Percentiles rank a stretch among this genome's conserved stretches.
Conservation (phyloP, 495 filamentous ascomycete genomes). For the Cercophora newfieldiana region DNA sequence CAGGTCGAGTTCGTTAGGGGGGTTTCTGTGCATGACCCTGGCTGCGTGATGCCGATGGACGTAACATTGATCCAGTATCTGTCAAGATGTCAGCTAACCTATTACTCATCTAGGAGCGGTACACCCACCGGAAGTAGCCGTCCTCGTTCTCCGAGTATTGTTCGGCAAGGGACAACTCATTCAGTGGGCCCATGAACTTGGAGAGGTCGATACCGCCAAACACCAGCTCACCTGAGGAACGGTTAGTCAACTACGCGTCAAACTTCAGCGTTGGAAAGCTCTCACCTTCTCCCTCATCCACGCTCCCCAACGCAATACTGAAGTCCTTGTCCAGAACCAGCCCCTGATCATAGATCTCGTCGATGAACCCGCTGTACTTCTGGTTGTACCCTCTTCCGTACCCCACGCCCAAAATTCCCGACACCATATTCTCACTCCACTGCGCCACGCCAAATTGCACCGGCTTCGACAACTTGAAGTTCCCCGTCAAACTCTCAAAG, state of each 20-base stretch:
- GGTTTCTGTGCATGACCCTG: constrained; percentile 36
- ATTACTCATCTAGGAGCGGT: not conserved
- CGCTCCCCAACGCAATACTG: constrained; percentile 56
- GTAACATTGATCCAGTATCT: constrained; percentile 45
- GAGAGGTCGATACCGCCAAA: constrained; percentile 84
- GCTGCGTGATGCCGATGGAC: constrained; percentile 48
- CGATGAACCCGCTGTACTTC: constrained; percentile 75
- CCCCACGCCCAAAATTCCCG: constrained; percentile 68
- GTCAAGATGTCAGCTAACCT: not conserved
- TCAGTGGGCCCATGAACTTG: constrained; percentile 72
- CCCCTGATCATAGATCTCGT: constrained; percentile 55
- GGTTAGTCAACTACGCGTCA: not conserved
- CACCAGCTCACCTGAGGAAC: constrained; percentile 64
- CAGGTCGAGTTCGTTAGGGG: constrained; percentile 46
- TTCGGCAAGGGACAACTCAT: constrained; percentile 35
- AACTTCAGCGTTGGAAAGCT: not conserved
- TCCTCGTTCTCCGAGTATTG: constrained; percentile 18
- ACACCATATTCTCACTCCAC: constrained; percentile 28
- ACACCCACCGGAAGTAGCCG: constrained; percentile 25
- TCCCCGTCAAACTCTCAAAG: not conserved
- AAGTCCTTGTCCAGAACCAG: constrained; percentile 76
- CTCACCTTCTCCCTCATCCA: constrained; percentile 22
- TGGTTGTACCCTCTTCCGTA: constrained; percentile 57
- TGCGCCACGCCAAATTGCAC: constrained; percentile 31
- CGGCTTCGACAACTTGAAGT: constrained; percentile 9